Base-by-base conservation (phyloP, 148 eudicot genomes). In the Rhododendron ovatum region DNA sequence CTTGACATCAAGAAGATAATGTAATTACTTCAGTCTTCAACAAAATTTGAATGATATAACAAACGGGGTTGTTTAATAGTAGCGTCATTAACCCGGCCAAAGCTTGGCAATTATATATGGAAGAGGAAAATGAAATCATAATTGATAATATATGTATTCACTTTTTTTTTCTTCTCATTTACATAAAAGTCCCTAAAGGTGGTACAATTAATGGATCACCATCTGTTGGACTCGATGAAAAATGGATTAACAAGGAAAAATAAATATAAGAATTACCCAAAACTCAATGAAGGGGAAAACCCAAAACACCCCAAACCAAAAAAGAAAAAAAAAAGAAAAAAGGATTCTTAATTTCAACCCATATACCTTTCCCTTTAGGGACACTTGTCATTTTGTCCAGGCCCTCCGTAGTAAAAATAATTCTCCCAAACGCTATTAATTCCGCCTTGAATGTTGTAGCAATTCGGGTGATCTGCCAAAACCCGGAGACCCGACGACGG, bases 371-470 rank as follows among this genome's bases (percentile, higher is more conserved):
- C 10, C 47, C 59, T 79, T 41, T 82, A 95, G 67, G 95, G 93
- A 85, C 99, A 97, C 82, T 89, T 92, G 45, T 85, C 88, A 85
- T 94, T 98, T 69, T 92, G 92, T 51, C 99, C 99, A 18, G 99
- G 98, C 33, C 99, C 99, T 85, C 99, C 99, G 91, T 93, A 98
- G 81, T 98, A 98, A 75, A 97, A 90, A 88, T 95, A 94, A 88
- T 93, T 86, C 7, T 98, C 99, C 99, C 98, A 98, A 7, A 86
- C 94, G 87, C 88, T 90, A 74, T 94, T 98, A 88, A 81, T 94
- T 14, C 98, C 98, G 18, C 94, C 94, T 85, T 89, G 91, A 17
- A 98, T 98, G 71, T 95, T 91, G 78, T 98, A 98, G 80, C 99
- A 98, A 86, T 84, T 92, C 2, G 98, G 96, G 91, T 98, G 98